phyloP scores from a whole-genome alignment of 345 rosid genomes.

The Heritiera fomes region DNA sequence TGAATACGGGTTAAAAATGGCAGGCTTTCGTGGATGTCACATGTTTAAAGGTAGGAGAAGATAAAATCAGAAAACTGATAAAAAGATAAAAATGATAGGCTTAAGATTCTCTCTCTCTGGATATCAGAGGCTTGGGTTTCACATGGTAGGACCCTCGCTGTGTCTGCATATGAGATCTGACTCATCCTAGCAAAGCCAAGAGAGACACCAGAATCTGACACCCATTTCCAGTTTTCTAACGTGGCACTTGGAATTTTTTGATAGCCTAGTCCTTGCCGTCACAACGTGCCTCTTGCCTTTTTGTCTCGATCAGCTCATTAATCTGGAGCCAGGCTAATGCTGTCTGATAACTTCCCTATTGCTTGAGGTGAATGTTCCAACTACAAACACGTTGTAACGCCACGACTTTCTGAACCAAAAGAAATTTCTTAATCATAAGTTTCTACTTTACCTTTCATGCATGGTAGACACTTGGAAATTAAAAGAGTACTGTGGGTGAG shows the following conservation, averaged over 20 bases:
- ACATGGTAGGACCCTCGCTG: conserved; percentile 30
- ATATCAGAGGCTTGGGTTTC: conserved; percentile 26
- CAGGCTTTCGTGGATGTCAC: background rate
- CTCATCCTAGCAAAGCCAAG: conserved; percentile 15
- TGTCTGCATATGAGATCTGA: conserved; percentile 16
- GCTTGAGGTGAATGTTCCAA: background rate
- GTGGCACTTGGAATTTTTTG: background rate
- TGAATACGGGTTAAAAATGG: background rate
- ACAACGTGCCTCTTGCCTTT: background rate
- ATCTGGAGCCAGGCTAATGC: background rate
- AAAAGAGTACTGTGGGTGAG: background rate
- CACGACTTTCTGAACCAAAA: background rate
- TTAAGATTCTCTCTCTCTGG: conserved; percentile 6
- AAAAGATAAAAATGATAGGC: conserved; percentile 7
- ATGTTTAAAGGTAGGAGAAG: background rate
- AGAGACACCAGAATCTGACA: background rate
- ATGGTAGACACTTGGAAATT: background rate
- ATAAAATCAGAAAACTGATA: conserved; percentile 9
- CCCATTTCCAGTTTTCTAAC: background rate
- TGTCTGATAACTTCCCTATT: background rate
- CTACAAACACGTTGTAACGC: background rate
- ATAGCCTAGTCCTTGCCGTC: background rate
- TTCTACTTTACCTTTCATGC: background rate
- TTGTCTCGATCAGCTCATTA: background rate
- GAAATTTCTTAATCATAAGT: background rate